These are phyloP conservation scores for Erythrophleum fordii DNA, from an alignment of 306 rosid species.

Conservation along the genomic window DNA sequence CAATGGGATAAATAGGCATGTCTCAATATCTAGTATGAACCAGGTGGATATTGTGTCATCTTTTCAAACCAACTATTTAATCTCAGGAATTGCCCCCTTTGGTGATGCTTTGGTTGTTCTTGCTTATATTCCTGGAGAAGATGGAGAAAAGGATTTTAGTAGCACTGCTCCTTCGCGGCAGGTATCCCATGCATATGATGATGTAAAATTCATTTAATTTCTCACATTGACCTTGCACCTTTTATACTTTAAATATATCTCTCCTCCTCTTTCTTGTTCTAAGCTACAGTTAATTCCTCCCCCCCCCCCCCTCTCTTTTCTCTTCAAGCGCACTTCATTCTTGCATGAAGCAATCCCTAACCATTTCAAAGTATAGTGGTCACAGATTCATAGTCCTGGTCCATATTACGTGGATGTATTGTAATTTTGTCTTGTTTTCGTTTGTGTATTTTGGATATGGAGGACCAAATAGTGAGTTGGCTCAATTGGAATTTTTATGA, in stretches of 20 bases:
- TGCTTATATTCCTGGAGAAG: slow-evolving; percentile 91
- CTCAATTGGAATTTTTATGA: slow-evolving; percentile 21
- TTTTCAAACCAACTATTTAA: slow-evolving; percentile 86
- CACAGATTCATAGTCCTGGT: slow-evolving; percentile 29
- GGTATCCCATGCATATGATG: slow-evolving; percentile 54
- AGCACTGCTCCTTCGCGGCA: slow-evolving; percentile 75
- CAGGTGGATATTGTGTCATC: slow-evolving; percentile 98
- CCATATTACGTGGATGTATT: slow-evolving; percentile 7
- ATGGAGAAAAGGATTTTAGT: slow-evolving; percentile 84
- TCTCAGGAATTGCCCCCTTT: slow-evolving; percentile 96
- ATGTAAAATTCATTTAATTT: slow-evolving; percentile 28
- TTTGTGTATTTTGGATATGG: not conserved
- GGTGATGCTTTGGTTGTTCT: slow-evolving; percentile 94
- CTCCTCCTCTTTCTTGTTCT: not conserved
- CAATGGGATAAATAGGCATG: slow-evolving; percentile 69
- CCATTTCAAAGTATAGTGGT: slow-evolving; percentile 25
- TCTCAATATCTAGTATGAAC: slow-evolving; percentile 68
- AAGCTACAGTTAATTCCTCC: slow-evolving; percentile 1
- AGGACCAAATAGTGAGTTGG: slow-evolving; percentile 20
- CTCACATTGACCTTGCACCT: slow-evolving; percentile 13
- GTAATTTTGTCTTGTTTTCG: not conserved
- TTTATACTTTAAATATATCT: not conserved
- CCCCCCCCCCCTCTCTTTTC: too few species aligned
- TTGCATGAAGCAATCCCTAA: slow-evolving; percentile 14
- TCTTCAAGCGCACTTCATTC: too few species aligned